A percentile compares a stretch with the other conserved stretches of the same genome.
Evolutionary conservation across 345 rosid species (phyloP).

Genomic region (Heritiera fomes): DNA sequence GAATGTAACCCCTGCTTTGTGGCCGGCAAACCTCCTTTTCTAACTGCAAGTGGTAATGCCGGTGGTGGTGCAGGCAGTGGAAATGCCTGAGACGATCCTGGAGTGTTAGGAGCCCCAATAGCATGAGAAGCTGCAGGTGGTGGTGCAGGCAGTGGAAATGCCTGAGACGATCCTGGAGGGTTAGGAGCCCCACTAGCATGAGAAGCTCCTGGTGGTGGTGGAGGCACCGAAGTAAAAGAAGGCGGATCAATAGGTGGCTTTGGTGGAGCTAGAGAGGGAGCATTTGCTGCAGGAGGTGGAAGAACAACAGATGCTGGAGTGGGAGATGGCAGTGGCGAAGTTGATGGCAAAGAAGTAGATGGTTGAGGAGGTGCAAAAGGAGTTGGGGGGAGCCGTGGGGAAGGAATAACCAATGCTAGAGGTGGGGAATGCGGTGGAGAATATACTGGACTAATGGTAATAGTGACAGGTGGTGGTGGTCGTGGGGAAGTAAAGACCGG

Average conservation of each 20-base stretch:
- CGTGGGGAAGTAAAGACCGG: not conserved
- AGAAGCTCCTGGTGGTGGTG: conserved; percentile 18
- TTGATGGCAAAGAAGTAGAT: not conserved
- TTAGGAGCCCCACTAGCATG: not conserved
- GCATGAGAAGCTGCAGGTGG: conserved; percentile 13
- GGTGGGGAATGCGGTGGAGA: not conserved
- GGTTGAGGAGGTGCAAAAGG: not conserved
- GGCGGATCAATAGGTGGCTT: not conserved
- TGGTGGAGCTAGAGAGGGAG: conserved; percentile 11
- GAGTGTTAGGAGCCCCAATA: not conserved
- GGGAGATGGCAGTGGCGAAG: not conserved
- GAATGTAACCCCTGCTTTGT: conserved; percentile 9
- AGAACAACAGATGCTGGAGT: not conserved
- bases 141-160: conserved; percentile 17
- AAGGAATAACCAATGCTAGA: conserved; percentile 13
- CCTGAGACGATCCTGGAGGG: not conserved
- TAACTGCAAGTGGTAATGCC: conserved; percentile 13
- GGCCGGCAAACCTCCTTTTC: conserved; percentile 26
- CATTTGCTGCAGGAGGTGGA: conserved; percentile 3
- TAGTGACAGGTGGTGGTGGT: not conserved
- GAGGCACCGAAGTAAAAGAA: not conserved
- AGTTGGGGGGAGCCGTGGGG: not conserved
- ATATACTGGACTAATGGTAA: too few species aligned
- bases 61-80: conserved; percentile 23
- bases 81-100: conserved; percentile 1